Evolutionary conservation across 179 eudicot genomes (phyloP).

Genomic region (Heliamphora pulchella): DNA sequence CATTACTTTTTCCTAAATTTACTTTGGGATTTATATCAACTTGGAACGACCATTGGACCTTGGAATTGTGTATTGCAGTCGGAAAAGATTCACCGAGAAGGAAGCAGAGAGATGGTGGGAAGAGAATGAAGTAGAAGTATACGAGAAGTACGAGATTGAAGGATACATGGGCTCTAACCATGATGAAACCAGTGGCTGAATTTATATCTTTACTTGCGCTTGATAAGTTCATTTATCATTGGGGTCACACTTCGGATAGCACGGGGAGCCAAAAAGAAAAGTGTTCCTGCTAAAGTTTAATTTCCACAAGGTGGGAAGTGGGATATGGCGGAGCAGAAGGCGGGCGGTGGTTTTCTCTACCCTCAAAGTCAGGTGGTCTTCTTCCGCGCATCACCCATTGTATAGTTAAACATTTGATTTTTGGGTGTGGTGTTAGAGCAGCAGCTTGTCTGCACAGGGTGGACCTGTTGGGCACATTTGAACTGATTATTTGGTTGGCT

Average conservation of each 20-base stretch:
- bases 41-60: not conserved
- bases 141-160: conserved; percentile 38
- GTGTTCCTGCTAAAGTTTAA: not conserved
- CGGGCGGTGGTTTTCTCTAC: not conserved
- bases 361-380: not conserved
- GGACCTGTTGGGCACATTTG: too few relatives aligned
- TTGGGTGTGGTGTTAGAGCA: too few relatives aligned
- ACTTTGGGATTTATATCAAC: not conserved
- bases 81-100: conserved; percentile 57
- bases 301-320: not conserved
- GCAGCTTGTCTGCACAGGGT: too few relatives aligned
- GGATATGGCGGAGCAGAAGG: not conserved
- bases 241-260: not conserved
- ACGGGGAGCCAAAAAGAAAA: not conserved
- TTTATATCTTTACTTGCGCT: not conserved
- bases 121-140: conserved; percentile 46
- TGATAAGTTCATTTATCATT: not conserved
- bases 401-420: not conserved
- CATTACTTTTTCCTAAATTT: not conserved
- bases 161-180: conserved; percentile 16
- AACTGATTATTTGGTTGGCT: too few relatives aligned
- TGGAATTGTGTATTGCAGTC: conserved; percentile 37
- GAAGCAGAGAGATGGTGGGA: conserved; percentile 84
- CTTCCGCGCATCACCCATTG: too few relatives aligned
- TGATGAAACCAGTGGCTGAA: not conserved